Evolutionary conservation across 495 filamentous ascomycete species (phyloP).

Genomic region (Geopyxis carbonaria): DNA sequence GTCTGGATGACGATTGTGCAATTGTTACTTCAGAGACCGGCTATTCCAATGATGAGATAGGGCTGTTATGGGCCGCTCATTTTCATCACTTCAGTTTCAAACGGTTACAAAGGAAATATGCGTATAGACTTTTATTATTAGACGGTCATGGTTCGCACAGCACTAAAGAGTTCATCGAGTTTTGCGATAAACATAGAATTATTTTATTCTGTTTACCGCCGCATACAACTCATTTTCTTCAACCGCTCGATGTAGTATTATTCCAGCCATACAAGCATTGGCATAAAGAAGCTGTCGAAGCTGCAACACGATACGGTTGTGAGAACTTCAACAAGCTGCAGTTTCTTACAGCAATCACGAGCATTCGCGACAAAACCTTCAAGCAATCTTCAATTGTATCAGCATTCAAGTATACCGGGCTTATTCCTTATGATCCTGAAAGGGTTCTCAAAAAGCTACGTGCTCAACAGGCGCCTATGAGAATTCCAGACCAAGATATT

Average conservation of each 20-base stretch:
- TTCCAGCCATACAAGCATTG: constrained; percentile 19
- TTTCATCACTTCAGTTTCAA: not conserved
- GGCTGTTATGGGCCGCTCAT: not conserved
- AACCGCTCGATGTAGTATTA: constrained; percentile 3
- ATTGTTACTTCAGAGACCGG: constrained; percentile 9
- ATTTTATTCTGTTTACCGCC: not conserved
- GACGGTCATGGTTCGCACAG: constrained; percentile 1
- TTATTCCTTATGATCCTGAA: constrained; percentile 11
- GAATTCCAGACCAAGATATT: not conserved
- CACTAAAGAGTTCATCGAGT: constrained; percentile 3
- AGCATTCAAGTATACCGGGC: constrained; percentile 1
- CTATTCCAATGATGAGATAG: constrained; percentile 9
- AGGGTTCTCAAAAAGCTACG: constrained; percentile 5
- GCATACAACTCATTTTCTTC: not conserved
- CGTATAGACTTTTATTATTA: not conserved
- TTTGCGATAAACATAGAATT: constrained; percentile 1
- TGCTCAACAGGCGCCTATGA: not conserved
- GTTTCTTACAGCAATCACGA: constrained; percentile 10
- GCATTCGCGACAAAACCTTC: constrained; percentile 7
- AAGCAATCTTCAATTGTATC: constrained; percentile 5
- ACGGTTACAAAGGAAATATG: not conserved
- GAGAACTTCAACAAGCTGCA: constrained; percentile 14
- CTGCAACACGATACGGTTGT: constrained; percentile 5
- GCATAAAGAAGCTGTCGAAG: constrained; percentile 13
- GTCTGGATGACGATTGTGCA: not conserved